Evolutionary conservation across 768 basidiomycete genomes (phyloP), one percentile per base, ranked within the genome.

Genomic region (Tricholoma sp.): DNA sequence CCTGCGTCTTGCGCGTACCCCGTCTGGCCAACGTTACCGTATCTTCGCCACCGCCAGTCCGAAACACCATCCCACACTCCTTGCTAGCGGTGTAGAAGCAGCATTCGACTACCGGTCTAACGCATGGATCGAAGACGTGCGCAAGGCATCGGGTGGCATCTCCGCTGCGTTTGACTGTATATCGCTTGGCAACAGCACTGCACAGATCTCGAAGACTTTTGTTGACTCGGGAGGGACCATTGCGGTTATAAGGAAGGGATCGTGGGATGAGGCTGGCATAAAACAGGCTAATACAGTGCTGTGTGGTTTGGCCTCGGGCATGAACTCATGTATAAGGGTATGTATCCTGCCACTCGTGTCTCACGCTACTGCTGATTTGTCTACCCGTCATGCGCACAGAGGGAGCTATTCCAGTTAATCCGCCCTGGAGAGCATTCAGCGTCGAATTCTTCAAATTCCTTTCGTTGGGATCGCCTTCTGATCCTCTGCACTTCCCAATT

Each of bases 271-370:
- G 21, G 64, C 64, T 8, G 63, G 60, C 7, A 58, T 72, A 12
- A 61, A 67, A 39, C 50, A 59, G 5, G 64, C 69, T 2, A 54
- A 2, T 74, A 74, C 57, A 68, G 69, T 31, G 70, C 71, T 16
- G 72, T 66, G 2, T 74, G 73, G 71, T 59, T 58, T 16, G 72
- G 71, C 10, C 63, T 74, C 19, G 72, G 71, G 7, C 64, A 71
- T 55, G 71, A 72, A 29, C 62, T 73, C 37, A 5, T 59, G 1
- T 71, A 70, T 43, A 71, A 71, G 39, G 61, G 72, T 68, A 59
- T 21, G 67, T 41, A 11, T 34, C 41, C 11, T 39, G 16, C 35
- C 4, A 16, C 41, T 10, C 5, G 14, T 22, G 11, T 12, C 21
- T 35, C 53, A 43, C 7, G 37, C 24, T 32, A 5, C 49, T 10